phyloP scores from a whole-genome alignment of 2,329 filamentous ascomycete genomes.

The Ophiostoma sp. region DNA sequence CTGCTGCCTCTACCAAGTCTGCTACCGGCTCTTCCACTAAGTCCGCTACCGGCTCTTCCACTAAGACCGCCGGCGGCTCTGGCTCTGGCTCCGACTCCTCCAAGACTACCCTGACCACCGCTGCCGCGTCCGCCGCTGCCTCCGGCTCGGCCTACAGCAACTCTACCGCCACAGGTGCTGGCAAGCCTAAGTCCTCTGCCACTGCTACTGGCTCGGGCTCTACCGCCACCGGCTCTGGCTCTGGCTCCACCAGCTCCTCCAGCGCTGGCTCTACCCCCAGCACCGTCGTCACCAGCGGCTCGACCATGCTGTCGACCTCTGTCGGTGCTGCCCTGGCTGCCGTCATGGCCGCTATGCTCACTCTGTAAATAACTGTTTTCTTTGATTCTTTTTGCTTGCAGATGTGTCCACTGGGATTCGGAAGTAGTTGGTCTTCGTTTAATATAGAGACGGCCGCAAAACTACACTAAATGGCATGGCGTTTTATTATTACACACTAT shows the following conservation, averaged over 20 bases:
- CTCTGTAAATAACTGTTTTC: conserved; percentile 29
- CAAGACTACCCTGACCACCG: conserved; percentile 1
- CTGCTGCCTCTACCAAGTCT: conserved; percentile 26
- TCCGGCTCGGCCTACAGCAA: conserved; percentile 6
- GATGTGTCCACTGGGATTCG: conserved; percentile 4
- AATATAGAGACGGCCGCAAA: conserved; percentile 10
- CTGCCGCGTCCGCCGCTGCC: not conserved
- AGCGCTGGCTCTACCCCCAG: conserved; percentile 26
- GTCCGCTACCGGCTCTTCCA: not conserved
- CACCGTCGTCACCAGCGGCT: conserved; percentile 28
- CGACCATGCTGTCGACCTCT: conserved; percentile 28
- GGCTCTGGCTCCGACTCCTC: conserved; percentile 10
- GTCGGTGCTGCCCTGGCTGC: conserved; percentile 32
- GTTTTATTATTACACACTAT: conserved; percentile 1
- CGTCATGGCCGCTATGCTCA: conserved; percentile 32
- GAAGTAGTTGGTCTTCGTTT: not conserved
- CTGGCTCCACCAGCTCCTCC: conserved; percentile 28
- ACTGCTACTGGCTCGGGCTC: conserved; percentile 21
- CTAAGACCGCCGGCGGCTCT: conserved; percentile 9
- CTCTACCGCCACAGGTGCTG: conserved; percentile 16
- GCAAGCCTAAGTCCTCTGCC: conserved; percentile 29
- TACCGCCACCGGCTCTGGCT: conserved; percentile 22
- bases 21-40: not conserved
- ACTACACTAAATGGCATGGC: conserved; percentile 12
- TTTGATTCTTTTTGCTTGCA: conserved; percentile 13